Evolutionary conservation across 2,329 filamentous ascomycete species (phyloP), one percentile per base, ranked within the genome.

Genomic region (Zopfia rhizophila): DNA sequence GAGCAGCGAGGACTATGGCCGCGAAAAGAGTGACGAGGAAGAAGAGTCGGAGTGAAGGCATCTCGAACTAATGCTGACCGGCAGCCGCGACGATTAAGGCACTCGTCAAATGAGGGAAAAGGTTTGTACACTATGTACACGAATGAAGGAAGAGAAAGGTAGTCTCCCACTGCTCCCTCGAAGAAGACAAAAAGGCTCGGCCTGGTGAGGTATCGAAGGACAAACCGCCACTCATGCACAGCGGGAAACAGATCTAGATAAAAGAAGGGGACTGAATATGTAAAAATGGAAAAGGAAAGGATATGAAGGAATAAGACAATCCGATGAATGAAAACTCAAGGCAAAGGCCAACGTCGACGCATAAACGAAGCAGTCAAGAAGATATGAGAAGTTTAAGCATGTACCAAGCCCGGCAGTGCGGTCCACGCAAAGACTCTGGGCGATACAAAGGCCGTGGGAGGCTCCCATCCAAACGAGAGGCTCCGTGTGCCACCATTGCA

Each of bases 1-100:
- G 76, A 21, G 75, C 76, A 19, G 81, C 78, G 28, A 81, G 65
- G 44, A 73, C 75, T 31, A 78, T 58, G 29, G 78, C 69, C 25
- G 72, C 73, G 55, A 82, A 63, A 47, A 83, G 66, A 65, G 77
- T 73, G 52, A 81, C 61, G 47, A 82, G 60, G 54, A 77, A 58
- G 39, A 75, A 45, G 23, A 63, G 53, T 35, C 66, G 55, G 21
- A 63, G 14, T 38, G 66, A 68, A 51, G 66, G 54, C 69, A 73
- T 73, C 46, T 50, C 70, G 63, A 43, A 51, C 36, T 44, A 67
- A 63, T 57, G 68, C 68, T 71, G 68, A 62, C 68, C 68, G 66
- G 68, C 68, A 71, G 68, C 66, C 53, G 55, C 27, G 56, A 67
- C 58, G 59, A 61, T 45, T 47, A 48, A 23, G 35, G 12, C 33